phyloP scores from a whole-genome alignment of 345 rosid genomes.

The Acer yangbiense region DNA sequence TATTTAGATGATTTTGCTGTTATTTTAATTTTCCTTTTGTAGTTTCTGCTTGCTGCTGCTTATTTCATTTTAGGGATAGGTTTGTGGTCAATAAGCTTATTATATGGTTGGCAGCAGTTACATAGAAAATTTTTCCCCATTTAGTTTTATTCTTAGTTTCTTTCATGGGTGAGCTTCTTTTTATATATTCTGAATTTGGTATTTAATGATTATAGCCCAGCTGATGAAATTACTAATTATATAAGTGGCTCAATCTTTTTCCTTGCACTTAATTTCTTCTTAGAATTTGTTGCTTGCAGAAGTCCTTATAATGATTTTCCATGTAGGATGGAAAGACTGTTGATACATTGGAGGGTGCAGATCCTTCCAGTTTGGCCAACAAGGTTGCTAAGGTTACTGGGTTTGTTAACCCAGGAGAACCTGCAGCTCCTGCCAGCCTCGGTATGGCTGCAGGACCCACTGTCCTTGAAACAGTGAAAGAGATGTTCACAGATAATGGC shows the following conservation, averaged over 20 bases:
- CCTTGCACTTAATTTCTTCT: not conserved
- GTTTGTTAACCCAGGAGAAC: conserved; percentile 55
- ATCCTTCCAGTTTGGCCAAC: conserved; percentile 95
- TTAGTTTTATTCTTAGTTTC: not conserved
- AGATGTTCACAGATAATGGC: conserved; percentile 58
- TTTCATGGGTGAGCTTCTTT: not conserved
- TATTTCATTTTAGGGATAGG: conserved; percentile 1
- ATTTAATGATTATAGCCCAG: not conserved
- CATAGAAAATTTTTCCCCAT: not conserved
- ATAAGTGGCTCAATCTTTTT: not conserved
- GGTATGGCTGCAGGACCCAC: conserved; percentile 93
- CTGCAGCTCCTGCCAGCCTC: conserved; percentile 98
- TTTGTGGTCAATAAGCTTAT: not conserved
- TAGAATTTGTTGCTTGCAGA: not conserved
- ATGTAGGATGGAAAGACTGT: conserved; percentile 76
- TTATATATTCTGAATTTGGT: not conserved
- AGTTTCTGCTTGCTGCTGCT: not conserved
- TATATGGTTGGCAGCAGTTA: not conserved
- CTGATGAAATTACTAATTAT: not conserved
- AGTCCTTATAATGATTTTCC: not conserved
- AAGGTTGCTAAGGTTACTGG: conserved; percentile 83
- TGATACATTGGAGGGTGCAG: conserved; percentile 92
- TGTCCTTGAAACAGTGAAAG: conserved; percentile 75
- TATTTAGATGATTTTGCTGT: not conserved
- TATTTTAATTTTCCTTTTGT: not conserved